Evolutionary conservation across 2,329 filamentous ascomycete genomes (phyloP).

Genomic region (Talaromyces sp.): DNA sequence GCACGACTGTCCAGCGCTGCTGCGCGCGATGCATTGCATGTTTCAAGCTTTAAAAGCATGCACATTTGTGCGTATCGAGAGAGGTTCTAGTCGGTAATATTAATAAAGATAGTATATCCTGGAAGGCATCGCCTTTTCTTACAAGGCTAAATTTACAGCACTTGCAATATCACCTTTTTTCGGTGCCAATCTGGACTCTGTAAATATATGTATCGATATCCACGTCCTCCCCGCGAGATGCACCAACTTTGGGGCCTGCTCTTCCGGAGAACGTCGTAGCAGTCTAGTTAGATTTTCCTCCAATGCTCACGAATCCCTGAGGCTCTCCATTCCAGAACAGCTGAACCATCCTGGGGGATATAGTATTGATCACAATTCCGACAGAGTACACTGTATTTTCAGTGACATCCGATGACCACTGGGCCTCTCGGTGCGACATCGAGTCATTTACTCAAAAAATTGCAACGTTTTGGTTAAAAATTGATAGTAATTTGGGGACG

Average conservation of each 20-base stretch:
- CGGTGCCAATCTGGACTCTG: conserved; percentile 13
- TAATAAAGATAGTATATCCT: background rate
- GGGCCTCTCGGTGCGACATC: conserved; percentile 4
- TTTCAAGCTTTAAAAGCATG: background rate
- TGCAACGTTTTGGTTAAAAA: no score
- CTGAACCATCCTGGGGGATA: conserved; percentile 10
- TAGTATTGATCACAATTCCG: conserved; percentile 12
- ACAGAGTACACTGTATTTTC: conserved; percentile 6
- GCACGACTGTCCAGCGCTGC: no score
- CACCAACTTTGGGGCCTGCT: conserved; percentile 15
- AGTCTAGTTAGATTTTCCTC: background rate
- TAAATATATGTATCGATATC: conserved; percentile 15
- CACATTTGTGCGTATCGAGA: no score
- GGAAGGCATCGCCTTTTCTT: background rate
- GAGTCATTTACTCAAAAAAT: no score
- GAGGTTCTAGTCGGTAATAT: background rate
- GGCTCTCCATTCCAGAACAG: conserved; percentile 12
- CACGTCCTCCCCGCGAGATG: conserved; percentile 13
- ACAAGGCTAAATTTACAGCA: conserved; percentile 3
- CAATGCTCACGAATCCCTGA: conserved; percentile 4
- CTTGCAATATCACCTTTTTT: conserved; percentile 11
- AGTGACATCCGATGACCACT: conserved; percentile 7
- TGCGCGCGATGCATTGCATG: background rate
- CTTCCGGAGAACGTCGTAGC: conserved; percentile 12
- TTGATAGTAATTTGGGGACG: no score